Evolutionary conservation across 129 eudicot species (phyloP).

Genomic region (Sambucus nigra): DNA sequence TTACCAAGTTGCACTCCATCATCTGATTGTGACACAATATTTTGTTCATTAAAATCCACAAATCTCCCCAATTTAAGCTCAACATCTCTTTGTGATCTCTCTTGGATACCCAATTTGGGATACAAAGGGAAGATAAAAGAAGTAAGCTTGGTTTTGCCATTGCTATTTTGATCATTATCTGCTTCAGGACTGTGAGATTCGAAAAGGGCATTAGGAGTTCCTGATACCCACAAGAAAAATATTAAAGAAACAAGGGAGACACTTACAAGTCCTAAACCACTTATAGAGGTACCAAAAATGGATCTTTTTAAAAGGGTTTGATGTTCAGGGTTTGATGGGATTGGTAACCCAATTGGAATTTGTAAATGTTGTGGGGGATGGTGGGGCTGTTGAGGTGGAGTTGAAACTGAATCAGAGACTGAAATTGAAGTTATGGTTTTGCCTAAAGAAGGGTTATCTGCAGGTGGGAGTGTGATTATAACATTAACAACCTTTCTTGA

Average conservation of each 20-base stretch:
- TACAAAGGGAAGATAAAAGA: slow-evolving; percentile 51
- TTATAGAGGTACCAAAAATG: slow-evolving; percentile 12
- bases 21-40: slow-evolving; percentile 24
- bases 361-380: slow-evolving; percentile 9
- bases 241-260: slow-evolving; percentile 32
- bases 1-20: slow-evolving; percentile 28
- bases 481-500: slow-evolving; percentile 42
- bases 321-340: slow-evolving; percentile 8
- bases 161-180: slow-evolving; percentile 25
- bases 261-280: slow-evolving; percentile 24
- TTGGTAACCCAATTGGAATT: slow-evolving; percentile 19
- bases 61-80: slow-evolving; percentile 63
- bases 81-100: slow-evolving; percentile 24
- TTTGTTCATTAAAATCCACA: slow-evolving; percentile 23
- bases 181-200: slow-evolving; percentile 18
- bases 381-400: slow-evolving; percentile 3
- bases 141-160: no score
- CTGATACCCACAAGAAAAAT: slow-evolving; percentile 23
- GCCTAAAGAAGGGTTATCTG: slow-evolving; percentile 61
- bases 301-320: slow-evolving; percentile 13
- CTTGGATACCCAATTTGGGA: slow-evolving; percentile 31
- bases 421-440: slow-evolving; percentile 64
- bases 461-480: slow-evolving; percentile 58
- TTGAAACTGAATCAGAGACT: slow-evolving; percentile 19
- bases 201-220: slow-evolving; percentile 17